These are phyloP conservation scores for Lipomyces yamanashiensis DNA, from an alignment of 805 yeast genomes.

Conservation along the genomic window DNA sequence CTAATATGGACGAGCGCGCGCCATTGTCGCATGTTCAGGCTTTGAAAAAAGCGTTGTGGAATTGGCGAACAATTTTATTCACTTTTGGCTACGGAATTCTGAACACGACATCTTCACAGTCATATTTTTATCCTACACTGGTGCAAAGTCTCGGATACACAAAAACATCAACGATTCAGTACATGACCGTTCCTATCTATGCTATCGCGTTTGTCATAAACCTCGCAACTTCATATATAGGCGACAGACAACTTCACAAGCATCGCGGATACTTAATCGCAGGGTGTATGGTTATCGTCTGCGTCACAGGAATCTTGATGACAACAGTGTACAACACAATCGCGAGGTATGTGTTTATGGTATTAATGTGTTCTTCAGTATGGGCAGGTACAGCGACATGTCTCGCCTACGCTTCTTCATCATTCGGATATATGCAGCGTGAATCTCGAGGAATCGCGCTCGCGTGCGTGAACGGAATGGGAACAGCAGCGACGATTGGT, in stretches of 20 bases:
- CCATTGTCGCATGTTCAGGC: slow-evolving; percentile 18
- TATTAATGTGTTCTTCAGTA: slow-evolving; percentile 20
- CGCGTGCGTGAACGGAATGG: slow-evolving; percentile 25
- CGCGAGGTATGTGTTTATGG: slow-evolving; percentile 24
- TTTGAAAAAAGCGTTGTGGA: slow-evolving; percentile 3
- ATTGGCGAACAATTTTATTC: slow-evolving; percentile 21
- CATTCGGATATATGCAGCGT: slow-evolving; percentile 22
- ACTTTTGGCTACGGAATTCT: slow-evolving; percentile 15
- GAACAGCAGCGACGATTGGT: slow-evolving; percentile 24
- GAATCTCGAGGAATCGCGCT: slow-evolving; percentile 30
- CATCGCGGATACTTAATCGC: slow-evolving; percentile 19
- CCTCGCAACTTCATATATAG: slow-evolving; percentile 13
- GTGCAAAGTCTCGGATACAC: slow-evolving; percentile 19
- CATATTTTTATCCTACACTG: slow-evolving; percentile 26
- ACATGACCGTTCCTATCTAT: slow-evolving; percentile 21
- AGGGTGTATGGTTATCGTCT: slow-evolving; percentile 1
- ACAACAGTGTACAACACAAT: slow-evolving; percentile 10
- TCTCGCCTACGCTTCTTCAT: slow-evolving; percentile 26
- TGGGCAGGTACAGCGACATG: slow-evolving; percentile 24
- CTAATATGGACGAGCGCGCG: slow-evolving; percentile 1
- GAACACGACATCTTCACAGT: slow-evolving; percentile 14
- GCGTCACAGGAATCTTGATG: slow-evolving; percentile 9
- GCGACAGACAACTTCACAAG: slow-evolving; percentile 19
- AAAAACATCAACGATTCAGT: slow-evolving; percentile 8
- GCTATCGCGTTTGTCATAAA: slow-evolving; percentile 24